These are phyloP conservation scores for Pichia kluyveri DNA, from an alignment of 805 yeast genomes.

Conservation along the genomic window DNA sequence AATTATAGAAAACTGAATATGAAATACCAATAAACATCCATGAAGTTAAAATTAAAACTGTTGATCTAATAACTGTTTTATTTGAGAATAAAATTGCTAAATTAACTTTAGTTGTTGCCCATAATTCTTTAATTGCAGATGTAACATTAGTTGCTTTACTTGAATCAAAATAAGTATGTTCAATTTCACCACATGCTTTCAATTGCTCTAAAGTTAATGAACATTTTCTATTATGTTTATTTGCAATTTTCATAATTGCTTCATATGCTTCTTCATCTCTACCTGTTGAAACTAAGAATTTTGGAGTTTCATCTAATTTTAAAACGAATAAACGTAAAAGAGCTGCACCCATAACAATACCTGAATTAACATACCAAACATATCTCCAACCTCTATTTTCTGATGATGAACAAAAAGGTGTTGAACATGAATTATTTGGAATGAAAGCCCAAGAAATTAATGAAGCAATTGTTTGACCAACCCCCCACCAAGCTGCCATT, in stretches of 20 bases:
- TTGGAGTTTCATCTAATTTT: conserved; percentile 46
- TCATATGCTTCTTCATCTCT: conserved; percentile 41
- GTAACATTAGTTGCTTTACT: conserved; percentile 14
- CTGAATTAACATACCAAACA: conserved; percentile 45
- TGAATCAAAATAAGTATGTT: conserved; percentile 15
- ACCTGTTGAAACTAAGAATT: conserved; percentile 43
- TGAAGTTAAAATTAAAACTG: conserved; percentile 37
- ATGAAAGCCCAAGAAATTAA: conserved; percentile 49
- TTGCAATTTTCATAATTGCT: conserved; percentile 35
- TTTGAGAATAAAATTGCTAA: conserved; percentile 39
- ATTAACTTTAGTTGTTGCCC: conserved; percentile 28
- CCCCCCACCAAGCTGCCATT: conserved; percentile 54
- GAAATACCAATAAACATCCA: conserved; percentile 54
- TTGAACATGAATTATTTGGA: conserved; percentile 39
- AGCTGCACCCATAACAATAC: conserved; percentile 40
- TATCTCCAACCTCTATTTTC: conserved; percentile 58
- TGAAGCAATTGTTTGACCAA: conserved; percentile 48
- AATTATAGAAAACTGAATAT: conserved; percentile 49
- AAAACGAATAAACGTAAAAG: conserved; percentile 37
- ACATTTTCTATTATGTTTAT: conserved; percentile 32
- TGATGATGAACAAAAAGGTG: conserved; percentile 34
- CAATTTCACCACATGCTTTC: conserved; percentile 33
- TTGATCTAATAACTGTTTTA: conserved; percentile 33
- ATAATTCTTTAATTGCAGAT: conserved; percentile 19
- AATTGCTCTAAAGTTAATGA: conserved; percentile 40